Percentiles rank a stretch among this genome's conserved stretches.
phyloP scores from a whole-genome alignment of 169 alveolate species.

The Plasmodium vinckei region DNA sequence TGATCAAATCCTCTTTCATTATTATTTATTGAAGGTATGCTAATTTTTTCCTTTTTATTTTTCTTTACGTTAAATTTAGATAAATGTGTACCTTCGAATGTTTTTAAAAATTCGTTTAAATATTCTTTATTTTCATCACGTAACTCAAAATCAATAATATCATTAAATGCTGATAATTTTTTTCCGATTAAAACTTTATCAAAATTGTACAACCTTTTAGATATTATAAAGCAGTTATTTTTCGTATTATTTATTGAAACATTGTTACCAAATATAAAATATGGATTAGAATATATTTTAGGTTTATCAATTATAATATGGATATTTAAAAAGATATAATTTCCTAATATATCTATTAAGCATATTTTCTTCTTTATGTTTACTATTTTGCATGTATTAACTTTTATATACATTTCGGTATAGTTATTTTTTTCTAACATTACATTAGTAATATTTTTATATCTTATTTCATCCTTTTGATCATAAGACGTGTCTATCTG shows the following conservation, averaged over 20 bases:
- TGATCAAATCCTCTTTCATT: not conserved
- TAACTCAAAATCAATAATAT: constrained; percentile 22
- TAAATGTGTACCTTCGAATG: constrained; percentile 20
- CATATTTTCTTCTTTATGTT: constrained; percentile 48
- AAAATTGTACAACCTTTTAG: constrained; percentile 35
- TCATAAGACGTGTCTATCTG: constrained; percentile 48
- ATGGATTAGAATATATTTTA: constrained; percentile 61
- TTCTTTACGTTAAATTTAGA: constrained; percentile 14
- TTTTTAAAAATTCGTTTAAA: constrained; percentile 19
- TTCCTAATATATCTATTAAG: constrained; percentile 60
- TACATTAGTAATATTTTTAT: constrained; percentile 56
- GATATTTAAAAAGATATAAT: constrained; percentile 36
- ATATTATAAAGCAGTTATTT: constrained; percentile 33
- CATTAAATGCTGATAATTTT: constrained; percentile 18
- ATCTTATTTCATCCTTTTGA: constrained; percentile 24
- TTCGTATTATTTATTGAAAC: constrained; percentile 26
- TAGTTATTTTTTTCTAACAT: constrained; percentile 52
- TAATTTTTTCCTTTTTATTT: not conserved
- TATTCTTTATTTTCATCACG: constrained; percentile 42
- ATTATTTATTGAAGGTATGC: not conserved
- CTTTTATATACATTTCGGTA: constrained; percentile 35
- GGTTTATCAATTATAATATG: constrained; percentile 63
- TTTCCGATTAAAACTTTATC: constrained; percentile 58
- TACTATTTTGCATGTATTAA: constrained; percentile 61
- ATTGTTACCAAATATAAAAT: constrained; percentile 54